These are phyloP conservation scores for Chlamydomonas applanata DNA, from an alignment of 139 green algal genomes.

Conservation along the genomic window DNA sequence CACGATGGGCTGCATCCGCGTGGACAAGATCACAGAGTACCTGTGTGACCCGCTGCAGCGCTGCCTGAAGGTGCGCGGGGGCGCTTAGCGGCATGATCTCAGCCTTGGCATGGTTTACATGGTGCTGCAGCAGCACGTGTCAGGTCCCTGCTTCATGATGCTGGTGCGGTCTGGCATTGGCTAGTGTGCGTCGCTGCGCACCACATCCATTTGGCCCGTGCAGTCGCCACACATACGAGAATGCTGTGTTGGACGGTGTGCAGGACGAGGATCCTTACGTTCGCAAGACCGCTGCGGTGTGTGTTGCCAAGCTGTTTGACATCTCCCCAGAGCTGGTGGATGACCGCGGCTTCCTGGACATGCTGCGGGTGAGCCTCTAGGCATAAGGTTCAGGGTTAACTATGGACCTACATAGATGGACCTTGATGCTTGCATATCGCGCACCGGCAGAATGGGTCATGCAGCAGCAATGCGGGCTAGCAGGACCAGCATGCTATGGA, in stretches of 20 bases:
- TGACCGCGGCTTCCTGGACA: constrained; percentile 95
- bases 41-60: constrained; percentile 95
- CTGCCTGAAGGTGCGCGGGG: constrained; percentile 72
- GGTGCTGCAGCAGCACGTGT: too few relatives aligned
- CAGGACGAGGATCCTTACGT: constrained; percentile 98
- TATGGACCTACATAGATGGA: too few relatives aligned
- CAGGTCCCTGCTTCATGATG: too few relatives aligned
- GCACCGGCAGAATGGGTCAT: too few relatives aligned
- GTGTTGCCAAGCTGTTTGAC: constrained; percentile 98
- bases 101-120: not conserved
- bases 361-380: constrained; percentile 65
- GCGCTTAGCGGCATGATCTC: not conserved
- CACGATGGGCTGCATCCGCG: constrained; percentile 99
- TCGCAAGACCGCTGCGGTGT: constrained; percentile 97
- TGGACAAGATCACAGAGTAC: constrained; percentile 99
- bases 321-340: constrained; percentile 95
- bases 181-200: not conserved
- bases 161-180: too few relatives aligned
- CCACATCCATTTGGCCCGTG: too few relatives aligned
- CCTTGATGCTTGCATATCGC: too few relatives aligned
- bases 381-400: too few relatives aligned
- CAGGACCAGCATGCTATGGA: not conserved
- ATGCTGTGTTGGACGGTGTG: not conserved
- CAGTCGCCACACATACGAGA: not conserved
- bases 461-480: too few relatives aligned